Evolutionary conservation across 1,284 basidiomycete species (phyloP), one percentile per base, ranked within the genome.

Genomic region (Trichosporon sp.): DNA sequence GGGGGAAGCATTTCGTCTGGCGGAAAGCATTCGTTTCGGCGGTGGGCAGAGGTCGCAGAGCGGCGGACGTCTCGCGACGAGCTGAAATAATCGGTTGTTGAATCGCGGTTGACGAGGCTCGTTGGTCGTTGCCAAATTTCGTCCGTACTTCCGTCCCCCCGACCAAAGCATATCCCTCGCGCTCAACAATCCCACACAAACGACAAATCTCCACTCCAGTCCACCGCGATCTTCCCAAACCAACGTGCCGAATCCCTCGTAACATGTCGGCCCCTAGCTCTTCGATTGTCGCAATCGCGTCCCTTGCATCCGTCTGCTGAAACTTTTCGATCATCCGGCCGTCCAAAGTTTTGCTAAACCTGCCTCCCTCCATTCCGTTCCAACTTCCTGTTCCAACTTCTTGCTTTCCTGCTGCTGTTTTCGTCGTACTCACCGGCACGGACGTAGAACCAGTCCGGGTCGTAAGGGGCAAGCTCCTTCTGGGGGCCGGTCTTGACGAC

Each of bases 361-460:
- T 31, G n/a, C 21, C 9, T 19, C 19, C 59, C 2, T 21, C 13
- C 16, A 49, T 49, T 32, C n/a, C 27, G 23, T 9, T 34, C 57
- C 34, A 11, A 31, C 25, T 27, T 40, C 36, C 34, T 31, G 34
- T 25, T 21, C 33, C 25, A 4, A 29, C 13, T 19, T 37, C 11
- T n/a, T 21, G 37, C 33, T 46, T 40, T 54, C 49, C 49, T 54
- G 49, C 49, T 54, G 49, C 49, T 54, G 49, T 54, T 31, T 44
- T 2, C 19, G n/a, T 11, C 9, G 56, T 23, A 58, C 65, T 64
- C 60, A 95, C 94, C 94, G 82, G 95, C 91, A 76, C 95, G 93
- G 79, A 96, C 86, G 85, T 99, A 99, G 87, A 89, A 99, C 95
- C 95, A 99, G 83, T 99, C 96, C 60, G 92, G 91, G 83, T 99